A percentile compares a stretch with the other conserved stretches of the same genome.
phyloP scores from a whole-genome alignment of 257 asterid genomes.

The Nicotiana noctiflora region DNA sequence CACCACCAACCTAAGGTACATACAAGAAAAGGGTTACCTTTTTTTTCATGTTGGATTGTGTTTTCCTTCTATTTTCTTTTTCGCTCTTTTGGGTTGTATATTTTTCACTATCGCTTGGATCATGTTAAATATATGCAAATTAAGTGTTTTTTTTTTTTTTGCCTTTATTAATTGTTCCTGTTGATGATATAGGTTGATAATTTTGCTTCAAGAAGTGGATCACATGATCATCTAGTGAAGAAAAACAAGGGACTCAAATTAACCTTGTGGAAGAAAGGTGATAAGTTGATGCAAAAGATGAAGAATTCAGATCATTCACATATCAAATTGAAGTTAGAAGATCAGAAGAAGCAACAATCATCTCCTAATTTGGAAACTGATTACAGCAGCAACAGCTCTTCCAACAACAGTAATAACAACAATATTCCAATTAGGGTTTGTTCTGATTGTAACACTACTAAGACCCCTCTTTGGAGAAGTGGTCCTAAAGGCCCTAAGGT shows the following conservation, averaged over 20 bases:
- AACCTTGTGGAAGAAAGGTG: conserved; percentile 40
- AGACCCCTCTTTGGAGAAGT: conserved; percentile 99
- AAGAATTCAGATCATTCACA: conserved; percentile 10
- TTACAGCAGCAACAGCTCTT: conserved; percentile 46
- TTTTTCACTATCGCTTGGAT: not conserved
- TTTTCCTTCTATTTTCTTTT: not conserved
- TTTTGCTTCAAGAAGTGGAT: conserved; percentile 25
- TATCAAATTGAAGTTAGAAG: conserved; percentile 15
- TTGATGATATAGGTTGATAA: conserved; percentile 9
- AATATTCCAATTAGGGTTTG: conserved; percentile 87
- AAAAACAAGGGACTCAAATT: conserved; percentile 34
- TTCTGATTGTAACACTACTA: conserved; percentile 85
- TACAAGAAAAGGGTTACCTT: not conserved
- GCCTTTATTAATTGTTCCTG: not conserved
- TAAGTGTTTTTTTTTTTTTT: not conserved
- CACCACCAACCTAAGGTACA: not conserved
- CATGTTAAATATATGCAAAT: not conserved
- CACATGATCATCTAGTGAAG: conserved; percentile 31
- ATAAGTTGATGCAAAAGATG: conserved; percentile 49
- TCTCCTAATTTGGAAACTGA: conserved; percentile 42
- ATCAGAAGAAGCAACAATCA: conserved; percentile 25
- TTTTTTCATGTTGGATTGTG: too few relatives aligned
- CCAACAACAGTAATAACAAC: conserved; percentile 28
- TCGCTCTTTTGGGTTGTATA: not conserved
- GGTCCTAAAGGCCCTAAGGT: conserved; percentile 99